These are phyloP conservation scores for Fusarium sp. DNA, from an alignment of 2,329 filamentous ascomycete species.

Conservation along the genomic window DNA sequence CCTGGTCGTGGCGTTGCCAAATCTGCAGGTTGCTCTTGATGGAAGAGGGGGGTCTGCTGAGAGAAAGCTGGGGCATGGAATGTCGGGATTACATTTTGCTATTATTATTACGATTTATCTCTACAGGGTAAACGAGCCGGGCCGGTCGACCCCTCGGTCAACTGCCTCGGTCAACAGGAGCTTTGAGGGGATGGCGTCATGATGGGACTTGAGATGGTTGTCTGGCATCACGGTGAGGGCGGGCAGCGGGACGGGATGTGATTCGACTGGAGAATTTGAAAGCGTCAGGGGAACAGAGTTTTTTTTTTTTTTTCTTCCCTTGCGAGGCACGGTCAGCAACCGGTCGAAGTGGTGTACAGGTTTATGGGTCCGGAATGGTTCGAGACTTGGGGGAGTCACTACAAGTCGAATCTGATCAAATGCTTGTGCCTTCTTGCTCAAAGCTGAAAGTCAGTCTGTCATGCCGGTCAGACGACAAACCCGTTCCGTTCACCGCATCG, in stretches of 20 bases:
- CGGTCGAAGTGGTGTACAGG: neutral
- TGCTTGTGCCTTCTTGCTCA: neutral
- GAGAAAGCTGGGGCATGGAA: conserved; percentile 1
- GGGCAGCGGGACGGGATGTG: conserved; percentile 25
- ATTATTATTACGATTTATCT: neutral
- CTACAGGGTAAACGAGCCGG: conserved; percentile 34
- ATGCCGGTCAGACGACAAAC: conserved; percentile 31
- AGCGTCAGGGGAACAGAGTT: conserved; percentile 35
- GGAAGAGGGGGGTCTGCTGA: neutral
- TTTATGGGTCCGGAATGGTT: neutral
- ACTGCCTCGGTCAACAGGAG: conserved; percentile 23
- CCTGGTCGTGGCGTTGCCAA: neutral
- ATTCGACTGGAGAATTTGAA: conserved; percentile 35
- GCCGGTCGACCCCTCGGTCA: conserved; percentile 10
- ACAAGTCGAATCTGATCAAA: neutral
- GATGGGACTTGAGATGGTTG: conserved; percentile 28
- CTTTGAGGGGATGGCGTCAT: conserved; percentile 42
- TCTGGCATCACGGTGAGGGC: conserved; percentile 35
- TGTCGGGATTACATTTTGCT: neutral
- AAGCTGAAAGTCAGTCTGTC: neutral
- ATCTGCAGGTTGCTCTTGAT: neutral
- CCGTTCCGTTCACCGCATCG: conserved; percentile 26
- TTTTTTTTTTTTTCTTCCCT: neutral
- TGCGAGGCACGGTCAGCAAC: neutral
- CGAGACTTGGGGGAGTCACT: neutral